phyloP scores from a whole-genome alignment of 805 yeast species.

The Teunomyces panamensis region DNA sequence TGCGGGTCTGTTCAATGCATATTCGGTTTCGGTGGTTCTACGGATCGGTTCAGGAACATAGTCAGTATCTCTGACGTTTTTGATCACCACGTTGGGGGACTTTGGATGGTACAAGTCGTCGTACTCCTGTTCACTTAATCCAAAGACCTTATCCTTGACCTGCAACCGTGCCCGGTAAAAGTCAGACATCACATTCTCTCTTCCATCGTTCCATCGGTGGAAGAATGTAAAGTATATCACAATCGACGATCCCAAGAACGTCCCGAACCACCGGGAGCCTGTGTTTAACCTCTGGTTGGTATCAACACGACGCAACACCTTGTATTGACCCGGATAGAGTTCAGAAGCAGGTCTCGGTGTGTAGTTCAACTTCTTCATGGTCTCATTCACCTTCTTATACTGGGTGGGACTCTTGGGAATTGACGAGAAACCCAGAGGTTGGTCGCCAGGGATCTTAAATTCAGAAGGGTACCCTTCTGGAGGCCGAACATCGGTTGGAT shows the following conservation, averaged over 20 bases:
- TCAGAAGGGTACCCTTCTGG: slow-evolving; percentile 86
- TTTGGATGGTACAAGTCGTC: slow-evolving; percentile 57
- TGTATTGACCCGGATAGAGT: slow-evolving; percentile 74
- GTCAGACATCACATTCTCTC: slow-evolving; percentile 69
- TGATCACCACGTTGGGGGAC: slow-evolving; percentile 37
- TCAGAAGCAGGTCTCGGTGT: slow-evolving; percentile 77
- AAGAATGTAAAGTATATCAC: slow-evolving; percentile 64
- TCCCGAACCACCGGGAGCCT: slow-evolving; percentile 61
- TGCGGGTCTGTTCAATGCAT: slow-evolving; percentile 63
- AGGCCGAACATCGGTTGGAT: slow-evolving; percentile 72
- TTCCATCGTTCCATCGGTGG: slow-evolving; percentile 82
- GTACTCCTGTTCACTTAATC: slow-evolving; percentile 57
- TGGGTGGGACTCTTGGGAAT: slow-evolving; percentile 68
- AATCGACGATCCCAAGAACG: slow-evolving; percentile 46
- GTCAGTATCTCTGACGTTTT: slow-evolving; percentile 42
- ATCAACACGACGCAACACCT: slow-evolving; percentile 60
- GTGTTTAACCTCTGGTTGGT: slow-evolving; percentile 50
- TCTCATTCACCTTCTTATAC: slow-evolving; percentile 63
- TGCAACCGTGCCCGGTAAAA: slow-evolving; percentile 62
- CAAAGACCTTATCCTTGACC: slow-evolving; percentile 51
- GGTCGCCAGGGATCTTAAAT: slow-evolving; percentile 61
- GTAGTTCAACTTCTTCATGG: slow-evolving; percentile 71
- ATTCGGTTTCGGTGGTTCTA: slow-evolving; percentile 44
- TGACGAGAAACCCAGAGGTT: slow-evolving; percentile 51
- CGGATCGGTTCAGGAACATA: slow-evolving; percentile 41